Percentiles rank a stretch among this genome's conserved stretches.
Conservation (phyloP, 768 basidiomycete genomes). For the Arthromyces matolae region DNA sequence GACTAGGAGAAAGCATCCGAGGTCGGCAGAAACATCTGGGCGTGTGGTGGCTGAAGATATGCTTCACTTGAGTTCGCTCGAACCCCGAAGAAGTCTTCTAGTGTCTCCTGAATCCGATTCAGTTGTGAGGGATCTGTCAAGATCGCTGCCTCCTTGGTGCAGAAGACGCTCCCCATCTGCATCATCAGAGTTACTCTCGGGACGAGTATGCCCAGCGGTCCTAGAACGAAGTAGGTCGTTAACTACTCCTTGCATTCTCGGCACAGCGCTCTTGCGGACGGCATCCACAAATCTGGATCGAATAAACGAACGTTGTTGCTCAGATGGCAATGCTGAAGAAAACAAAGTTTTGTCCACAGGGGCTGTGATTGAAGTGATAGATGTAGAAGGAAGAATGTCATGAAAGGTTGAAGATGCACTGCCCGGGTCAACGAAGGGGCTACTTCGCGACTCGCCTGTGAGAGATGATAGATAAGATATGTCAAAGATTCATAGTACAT, state of each 20-base stretch:
- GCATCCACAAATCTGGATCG: constrained; percentile 26
- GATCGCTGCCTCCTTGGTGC: constrained; percentile 1
- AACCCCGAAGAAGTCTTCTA: constrained; percentile 6
- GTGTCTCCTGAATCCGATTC: constrained; percentile 7
- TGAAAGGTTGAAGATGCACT: constrained; percentile 34
- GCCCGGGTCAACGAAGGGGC: constrained; percentile 7
- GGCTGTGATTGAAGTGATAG: constrained; percentile 40
- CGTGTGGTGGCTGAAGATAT: constrained; percentile 4
- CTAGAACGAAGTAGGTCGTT: constrained; percentile 31
- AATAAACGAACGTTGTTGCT: constrained; percentile 1
- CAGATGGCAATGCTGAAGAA: constrained; percentile 6
- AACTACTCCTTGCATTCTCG: constrained; percentile 38
- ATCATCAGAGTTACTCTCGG: background rate
- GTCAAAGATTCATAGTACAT: too few species aligned
- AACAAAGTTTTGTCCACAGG: constrained; percentile 15
- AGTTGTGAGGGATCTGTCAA: constrained; percentile 3
- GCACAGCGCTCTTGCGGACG: constrained; percentile 31
- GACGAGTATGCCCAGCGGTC: constrained; percentile 42
- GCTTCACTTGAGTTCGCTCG: constrained; percentile 6
- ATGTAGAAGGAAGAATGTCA: constrained; percentile 42
- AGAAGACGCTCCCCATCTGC: constrained; percentile 13
- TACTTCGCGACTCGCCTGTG: constrained; percentile 5
- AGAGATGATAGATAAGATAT: background rate
- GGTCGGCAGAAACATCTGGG: constrained; percentile 7
- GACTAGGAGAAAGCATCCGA: background rate